phyloP scores from a whole-genome alignment of 164 flowering plant species.

The Magnolia sinica region DNA sequence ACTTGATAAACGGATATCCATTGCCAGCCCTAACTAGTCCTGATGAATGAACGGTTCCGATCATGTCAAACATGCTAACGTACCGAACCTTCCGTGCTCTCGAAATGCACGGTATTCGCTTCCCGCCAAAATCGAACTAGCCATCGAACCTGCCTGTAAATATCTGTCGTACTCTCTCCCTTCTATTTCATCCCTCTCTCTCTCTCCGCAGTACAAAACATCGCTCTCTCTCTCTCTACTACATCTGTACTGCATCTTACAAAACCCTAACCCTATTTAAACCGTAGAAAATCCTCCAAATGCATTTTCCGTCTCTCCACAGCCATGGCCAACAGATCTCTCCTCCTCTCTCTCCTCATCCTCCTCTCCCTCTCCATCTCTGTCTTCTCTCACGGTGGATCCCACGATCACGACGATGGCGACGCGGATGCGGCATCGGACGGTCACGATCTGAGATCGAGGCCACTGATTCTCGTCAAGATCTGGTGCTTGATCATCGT shows the following conservation, averaged over 20 bases:
- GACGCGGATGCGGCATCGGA: background rate
- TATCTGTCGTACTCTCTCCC: background rate
- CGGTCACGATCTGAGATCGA: constrained; percentile 35
- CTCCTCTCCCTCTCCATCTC: constrained; percentile 21
- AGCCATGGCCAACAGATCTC: background rate
- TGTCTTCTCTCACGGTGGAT: constrained; percentile 27
- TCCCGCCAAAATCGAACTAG: background rate
- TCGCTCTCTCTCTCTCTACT: background rate
- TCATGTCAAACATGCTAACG: background rate
- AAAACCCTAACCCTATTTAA: background rate
- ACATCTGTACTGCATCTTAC: background rate
- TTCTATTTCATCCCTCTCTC: background rate
- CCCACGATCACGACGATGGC: constrained; percentile 3
- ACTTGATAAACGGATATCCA: too few relatives aligned
- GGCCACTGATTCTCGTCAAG: constrained; percentile 47
- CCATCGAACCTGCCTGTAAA: background rate
- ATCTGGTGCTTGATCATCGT: constrained; percentile 54
- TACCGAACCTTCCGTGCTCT: background rate
- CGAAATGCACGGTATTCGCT: background rate
- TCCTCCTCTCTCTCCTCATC: constrained; percentile 21
- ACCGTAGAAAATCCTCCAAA: too few relatives aligned
- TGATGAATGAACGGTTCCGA: too few relatives aligned
- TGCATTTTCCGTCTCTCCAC: background rate
- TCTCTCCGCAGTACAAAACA: background rate
- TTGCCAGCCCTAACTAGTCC: too few relatives aligned